Base-by-base conservation (phyloP, 192 early-diverging fungal genomes). In the Mortierella alpina region DNA sequence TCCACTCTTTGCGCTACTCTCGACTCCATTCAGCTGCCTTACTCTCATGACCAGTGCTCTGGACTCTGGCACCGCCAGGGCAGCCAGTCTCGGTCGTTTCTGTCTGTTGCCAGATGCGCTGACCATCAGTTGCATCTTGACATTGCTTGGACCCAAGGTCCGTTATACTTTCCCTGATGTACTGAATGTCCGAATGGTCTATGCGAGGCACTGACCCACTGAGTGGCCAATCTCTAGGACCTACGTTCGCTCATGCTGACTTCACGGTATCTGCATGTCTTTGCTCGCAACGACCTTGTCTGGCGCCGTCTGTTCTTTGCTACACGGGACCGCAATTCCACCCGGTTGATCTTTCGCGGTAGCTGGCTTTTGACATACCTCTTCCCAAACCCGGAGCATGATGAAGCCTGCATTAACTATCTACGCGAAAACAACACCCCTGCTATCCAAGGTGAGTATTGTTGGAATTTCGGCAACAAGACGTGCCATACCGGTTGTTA, bases 351-450 rank as follows among this genome's bases (percentile, higher is more conserved):
- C 9, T 84, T 63, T 64, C 59, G 83, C 3, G 83, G 83, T 12
- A 72, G 45, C 10, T 84, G 83, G 83, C 67, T 84, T 40, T 55
- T 84, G 2, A 84, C 76, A 11, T 84, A 80, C 48, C 39, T 84
- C 11, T 84, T 84, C 23, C 83, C 72, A n/a, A 23, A 39, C 17
- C 70, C 72, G 6, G 63, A 75, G 41, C 57, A 69, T 14, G 59
- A 75, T 51, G 44, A 56, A 2, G 76, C 72, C 13, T 80, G 76
- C 45, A 15, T 54, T 40, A 53, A 18, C 12, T 60, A 79, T 46
- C 58, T 72, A 14, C 64, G 80, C 6, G 64, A 64, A 52, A 74
- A 57, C 15, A 51, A 66, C n/a, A 63, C 66, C 31, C 10, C 65
- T 14, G 47, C 58, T 2, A 61, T 80, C 41, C 77, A 80, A 68